A percentile compares a stretch with the other conserved stretches of the same genome.
Conservation (phyloP, 2,329 filamentous ascomycete species). For the Claviceps cyperi region DNA sequence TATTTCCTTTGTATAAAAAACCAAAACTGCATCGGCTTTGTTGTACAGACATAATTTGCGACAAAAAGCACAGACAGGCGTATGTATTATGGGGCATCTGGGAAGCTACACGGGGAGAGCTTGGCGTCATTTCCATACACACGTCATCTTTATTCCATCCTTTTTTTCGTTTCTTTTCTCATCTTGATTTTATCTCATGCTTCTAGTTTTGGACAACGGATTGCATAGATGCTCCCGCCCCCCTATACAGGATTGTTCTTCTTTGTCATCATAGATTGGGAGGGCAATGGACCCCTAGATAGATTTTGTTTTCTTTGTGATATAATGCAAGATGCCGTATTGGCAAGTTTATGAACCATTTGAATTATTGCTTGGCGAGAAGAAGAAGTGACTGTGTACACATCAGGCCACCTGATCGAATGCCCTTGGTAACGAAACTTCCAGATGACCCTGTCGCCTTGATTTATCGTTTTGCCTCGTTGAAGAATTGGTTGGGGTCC, state of each 20-base stretch:
- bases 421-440: no score
- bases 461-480: no score
- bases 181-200: neutral
- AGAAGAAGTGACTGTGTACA: no score
- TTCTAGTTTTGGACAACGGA: conserved; percentile 1
- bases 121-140: neutral
- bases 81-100: neutral
- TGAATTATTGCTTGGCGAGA: no score
- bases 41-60: neutral
- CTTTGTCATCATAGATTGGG: neutral
- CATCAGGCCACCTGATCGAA: no score
- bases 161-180: neutral
- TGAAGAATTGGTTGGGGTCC: no score
- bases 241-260: neutral
- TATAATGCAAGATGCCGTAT: no score
- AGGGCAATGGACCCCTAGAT: neutral
- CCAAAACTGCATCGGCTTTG: neutral
- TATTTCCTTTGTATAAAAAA: neutral
- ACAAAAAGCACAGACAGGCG: conserved; percentile 1
- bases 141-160: neutral
- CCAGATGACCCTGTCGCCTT: no score
- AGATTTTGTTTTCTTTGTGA: neutral
- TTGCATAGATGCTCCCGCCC: neutral
- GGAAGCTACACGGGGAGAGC: neutral
- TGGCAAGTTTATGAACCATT: no score